Percentiles rank a stretch among this genome's conserved stretches.
Conservation (phyloP, 352 stramenopile species). For the Elongisporangium undulatum region DNA sequence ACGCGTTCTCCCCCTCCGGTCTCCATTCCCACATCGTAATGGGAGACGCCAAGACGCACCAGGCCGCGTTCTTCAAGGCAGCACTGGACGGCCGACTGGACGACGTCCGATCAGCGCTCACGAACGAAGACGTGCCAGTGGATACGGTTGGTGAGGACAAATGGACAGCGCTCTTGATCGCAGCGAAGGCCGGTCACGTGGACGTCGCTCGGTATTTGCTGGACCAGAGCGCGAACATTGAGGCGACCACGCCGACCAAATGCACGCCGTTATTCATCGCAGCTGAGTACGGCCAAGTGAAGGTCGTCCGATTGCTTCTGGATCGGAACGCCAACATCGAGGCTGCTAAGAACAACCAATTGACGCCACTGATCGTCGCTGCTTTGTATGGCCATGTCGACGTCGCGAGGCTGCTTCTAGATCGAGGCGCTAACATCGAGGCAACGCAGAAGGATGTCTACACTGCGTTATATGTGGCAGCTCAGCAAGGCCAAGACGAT, state of each 20-base stretch:
- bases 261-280: slow-evolving; percentile 47
- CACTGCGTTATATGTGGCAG: not conserved
- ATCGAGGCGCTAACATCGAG: not conserved
- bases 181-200: slow-evolving; percentile 18
- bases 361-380: no score
- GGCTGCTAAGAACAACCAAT: no score
- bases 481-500: not conserved
- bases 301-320: slow-evolving; percentile 18
- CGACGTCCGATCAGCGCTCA: no score
- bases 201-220: slow-evolving; percentile 35
- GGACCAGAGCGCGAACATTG: slow-evolving; percentile 32
- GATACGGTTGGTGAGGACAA: not conserved
- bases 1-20: not conserved
- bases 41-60: not conserved
- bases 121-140: not conserved
- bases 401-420: not conserved
- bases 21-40: not conserved
- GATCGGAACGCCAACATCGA: no score
- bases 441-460: not conserved
- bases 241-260: slow-evolving; percentile 41
- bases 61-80: no score
- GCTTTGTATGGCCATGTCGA: not conserved
- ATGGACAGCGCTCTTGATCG: not conserved
- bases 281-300: slow-evolving; percentile 44
- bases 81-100: no score